These are phyloP conservation scores for Helminthosporium solani DNA, from an alignment of 2,329 filamentous ascomycete species.

Conservation along the genomic window DNA sequence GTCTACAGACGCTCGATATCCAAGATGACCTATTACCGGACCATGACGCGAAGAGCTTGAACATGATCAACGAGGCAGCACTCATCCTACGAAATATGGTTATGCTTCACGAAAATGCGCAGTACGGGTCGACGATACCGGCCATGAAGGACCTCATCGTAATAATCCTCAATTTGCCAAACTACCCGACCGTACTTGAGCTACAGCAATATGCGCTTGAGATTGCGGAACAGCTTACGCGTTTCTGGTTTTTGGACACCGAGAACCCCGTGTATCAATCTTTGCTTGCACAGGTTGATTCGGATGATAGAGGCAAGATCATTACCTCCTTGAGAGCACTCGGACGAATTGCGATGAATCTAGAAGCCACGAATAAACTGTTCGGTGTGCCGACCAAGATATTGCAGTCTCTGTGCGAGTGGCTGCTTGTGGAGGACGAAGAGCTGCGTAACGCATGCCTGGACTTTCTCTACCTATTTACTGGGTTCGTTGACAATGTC, in stretches of 20 bases:
- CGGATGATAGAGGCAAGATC: slow-evolving; percentile 76
- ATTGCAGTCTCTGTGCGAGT: slow-evolving; percentile 69
- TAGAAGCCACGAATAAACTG: slow-evolving; percentile 76
- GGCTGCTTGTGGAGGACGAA: slow-evolving; percentile 82
- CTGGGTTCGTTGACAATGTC: slow-evolving; percentile 80
- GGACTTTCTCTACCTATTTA: slow-evolving; percentile 96
- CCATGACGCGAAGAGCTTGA: slow-evolving; percentile 68
- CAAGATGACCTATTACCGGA: slow-evolving; percentile 71
- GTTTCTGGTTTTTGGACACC: slow-evolving; percentile 70
- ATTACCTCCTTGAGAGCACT: slow-evolving; percentile 78
- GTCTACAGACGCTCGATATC: slow-evolving; percentile 58
- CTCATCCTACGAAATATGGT: slow-evolving; percentile 94
- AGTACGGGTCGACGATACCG: slow-evolving; percentile 73
- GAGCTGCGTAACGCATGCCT: slow-evolving; percentile 84
- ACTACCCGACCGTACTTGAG: slow-evolving; percentile 71
- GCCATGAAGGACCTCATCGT: slow-evolving; percentile 79
- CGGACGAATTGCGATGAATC: slow-evolving; percentile 82
- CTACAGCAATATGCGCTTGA: slow-evolving; percentile 89
- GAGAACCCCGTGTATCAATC: slow-evolving; percentile 78
- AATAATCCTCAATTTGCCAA: slow-evolving; percentile 76
- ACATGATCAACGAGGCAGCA: slow-evolving; percentile 80
- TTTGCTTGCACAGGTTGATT: slow-evolving; percentile 57
- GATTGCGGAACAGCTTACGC: slow-evolving; percentile 86
- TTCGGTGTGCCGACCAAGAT: slow-evolving; percentile 66
- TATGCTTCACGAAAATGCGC: slow-evolving; percentile 85